Base-by-base conservation (phyloP, 495 filamentous ascomycete species). In the Xylaria venustula region DNA sequence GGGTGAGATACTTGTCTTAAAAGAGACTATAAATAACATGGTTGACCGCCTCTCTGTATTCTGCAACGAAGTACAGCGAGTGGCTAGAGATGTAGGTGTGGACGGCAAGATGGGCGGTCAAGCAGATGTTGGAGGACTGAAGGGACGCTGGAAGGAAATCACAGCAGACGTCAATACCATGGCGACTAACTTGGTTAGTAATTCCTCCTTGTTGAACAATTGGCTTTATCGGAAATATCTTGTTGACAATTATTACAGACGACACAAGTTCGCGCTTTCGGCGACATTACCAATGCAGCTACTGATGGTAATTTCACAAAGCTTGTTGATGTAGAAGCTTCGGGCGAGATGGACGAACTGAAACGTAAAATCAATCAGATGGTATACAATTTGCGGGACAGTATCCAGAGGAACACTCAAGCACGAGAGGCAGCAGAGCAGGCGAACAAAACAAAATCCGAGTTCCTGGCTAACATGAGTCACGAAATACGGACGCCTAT, bases 331-430 rank as follows among this genome's bases (percentile, higher is more conserved):
- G 93, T 99, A 46, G 93, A 96, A 71, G 95, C 94, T 25, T 96
- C 93, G 6, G 94, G 94, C 60, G 94, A 99, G 74, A 98, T 99
- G 94, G 95, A 97, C 77, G 93, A 97, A 67, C 81, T 99, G 69
- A 99, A 99, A 77, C 87, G 92, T 54, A 98, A 98, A 80, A 99
- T 99, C 81, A 99, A 98, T 67, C 90, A 94, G 77, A 99, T 99
- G 94, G 91, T 99, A 51, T 93, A 88, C 73, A 96, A 96, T 70
- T 76, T 99, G 61, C 82, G 93, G 58, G 94, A 98, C 74, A 94
- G 90, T 83, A 97, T 99, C 63, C 92, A 99, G 73, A 87, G 90
- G 72, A 99, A 98, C 73, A 97, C 91, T n/a, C 89, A 90, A 40
- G 94, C 94, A 45, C 89, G 94, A 71, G 94, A 99, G 72, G 92